These are phyloP conservation scores for Globisporangium mamillatum DNA, from an alignment of 352 stramenopile genomes.

Conservation along the genomic window DNA sequence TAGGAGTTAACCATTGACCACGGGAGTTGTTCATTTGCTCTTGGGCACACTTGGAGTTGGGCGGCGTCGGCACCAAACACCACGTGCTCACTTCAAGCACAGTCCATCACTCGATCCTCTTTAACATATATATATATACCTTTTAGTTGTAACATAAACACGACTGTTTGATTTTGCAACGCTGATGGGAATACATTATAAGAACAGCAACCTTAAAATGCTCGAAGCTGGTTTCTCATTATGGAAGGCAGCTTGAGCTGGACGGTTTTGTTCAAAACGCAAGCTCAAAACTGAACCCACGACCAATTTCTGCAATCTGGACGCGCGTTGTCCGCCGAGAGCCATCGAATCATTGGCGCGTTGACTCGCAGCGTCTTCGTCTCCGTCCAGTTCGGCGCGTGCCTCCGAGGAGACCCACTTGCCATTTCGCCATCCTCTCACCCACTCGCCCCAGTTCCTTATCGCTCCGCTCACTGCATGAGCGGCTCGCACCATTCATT, in stretches of 20 bases:
- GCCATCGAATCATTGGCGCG: background rate
- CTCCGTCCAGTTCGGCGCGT: slow-evolving; percentile 11
- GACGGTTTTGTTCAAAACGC: background rate
- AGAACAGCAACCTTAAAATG: background rate
- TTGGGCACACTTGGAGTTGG: background rate
- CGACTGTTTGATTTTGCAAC: background rate
- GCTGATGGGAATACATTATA: background rate
- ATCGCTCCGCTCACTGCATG: too few relatives aligned
- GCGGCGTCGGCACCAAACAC: background rate
- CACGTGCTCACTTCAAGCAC: background rate
- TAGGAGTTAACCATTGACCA: background rate
- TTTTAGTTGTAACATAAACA: background rate
- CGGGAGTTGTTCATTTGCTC: background rate
- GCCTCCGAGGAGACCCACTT: background rate
- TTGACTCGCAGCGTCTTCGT: background rate
- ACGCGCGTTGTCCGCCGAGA: background rate
- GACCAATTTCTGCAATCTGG: background rate
- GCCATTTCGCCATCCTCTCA: background rate
- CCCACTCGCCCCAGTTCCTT: background rate
- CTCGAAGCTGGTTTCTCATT: background rate
- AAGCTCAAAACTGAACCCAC: slow-evolving; percentile 9
- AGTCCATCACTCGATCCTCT: background rate
- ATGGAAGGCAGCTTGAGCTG: background rate
- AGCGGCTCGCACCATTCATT: too few relatives aligned
- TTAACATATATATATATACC: background rate